Base-by-base conservation (phyloP, 2,329 filamentous ascomycete species). In the Leptographium flavum region DNA sequence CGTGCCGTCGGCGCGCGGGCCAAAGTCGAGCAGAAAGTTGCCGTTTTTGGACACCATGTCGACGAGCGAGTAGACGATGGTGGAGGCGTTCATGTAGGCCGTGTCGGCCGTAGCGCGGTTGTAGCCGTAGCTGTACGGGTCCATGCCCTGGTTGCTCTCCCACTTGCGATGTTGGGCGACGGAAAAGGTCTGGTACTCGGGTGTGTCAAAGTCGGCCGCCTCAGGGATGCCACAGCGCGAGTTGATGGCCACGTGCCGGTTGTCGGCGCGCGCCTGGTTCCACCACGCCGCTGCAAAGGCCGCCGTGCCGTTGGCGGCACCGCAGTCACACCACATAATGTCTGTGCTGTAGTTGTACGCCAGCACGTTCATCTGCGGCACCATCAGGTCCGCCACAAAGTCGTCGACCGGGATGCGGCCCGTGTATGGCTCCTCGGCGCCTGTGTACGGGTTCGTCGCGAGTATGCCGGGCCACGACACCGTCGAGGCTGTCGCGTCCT, bases 61-160 rank as follows among this genome's bases (percentile, higher is more conserved):
- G 3, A 74, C 62, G 0, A 74, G 63, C 4, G 60, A 63, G 14
- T 59, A 58, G 0, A 77, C 60, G 22, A 78, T 61, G 0, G 57
- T 62, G 8, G 55, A 60, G 0, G 72, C 68, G 36, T 68, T 74
- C 65, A 78, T 70, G 54, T 76, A 76, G 10, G 60, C 61, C 1
- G 52, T 54, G 2, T 58, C 53, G 0, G 67, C 62, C 0, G 73
- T 79, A 1, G 71, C 72, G 7, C 67, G 61, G 54, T 79, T 78
- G 58, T 71, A 79, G 3, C 74, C 74, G 51, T 78, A 79, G 49
- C 62, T 67, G 52, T 65, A 77, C 0, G 74, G 74, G 51, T 79
- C 74, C 70, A 79, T 73, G 32, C 74, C 74, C 36, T 65, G 64
- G 56, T 70, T 79, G 35, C 60, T 69, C 57, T 79, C 75, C 74